A percentile compares a stretch with the other conserved stretches of the same genome.
phyloP scores from a whole-genome alignment of 2,329 filamentous ascomycete species.

The Herpotrichia juniperi region DNA sequence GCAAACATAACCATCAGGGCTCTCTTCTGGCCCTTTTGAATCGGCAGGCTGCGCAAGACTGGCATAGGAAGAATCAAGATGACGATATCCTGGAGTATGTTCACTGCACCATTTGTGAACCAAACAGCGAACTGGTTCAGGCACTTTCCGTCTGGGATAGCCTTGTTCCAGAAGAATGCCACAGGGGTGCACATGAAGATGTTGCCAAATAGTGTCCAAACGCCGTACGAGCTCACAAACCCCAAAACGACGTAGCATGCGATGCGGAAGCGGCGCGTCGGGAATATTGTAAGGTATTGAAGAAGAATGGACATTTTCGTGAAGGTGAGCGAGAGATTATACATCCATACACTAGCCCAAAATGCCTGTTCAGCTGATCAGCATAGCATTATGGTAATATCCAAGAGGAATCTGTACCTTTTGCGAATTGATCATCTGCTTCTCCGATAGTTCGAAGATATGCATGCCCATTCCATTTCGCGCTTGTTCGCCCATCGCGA shows the following conservation, averaged over 20 bases:
- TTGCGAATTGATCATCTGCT: conserved; percentile 24
- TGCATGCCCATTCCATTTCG: conserved; percentile 38
- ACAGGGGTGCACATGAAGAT: conserved; percentile 42
- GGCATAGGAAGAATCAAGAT: conserved; percentile 41
- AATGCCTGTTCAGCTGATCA: conserved; percentile 30
- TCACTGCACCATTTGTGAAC: conserved; percentile 38
- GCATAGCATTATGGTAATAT: neutral
- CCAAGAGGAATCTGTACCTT: conserved; percentile 22
- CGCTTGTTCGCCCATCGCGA: conserved; percentile 34
- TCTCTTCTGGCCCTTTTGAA: conserved; percentile 42
- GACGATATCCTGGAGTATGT: conserved; percentile 39
- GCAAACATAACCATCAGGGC: conserved; percentile 45
- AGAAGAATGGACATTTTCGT: conserved; percentile 43
- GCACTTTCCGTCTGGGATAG: conserved; percentile 30
- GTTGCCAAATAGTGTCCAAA: conserved; percentile 39
- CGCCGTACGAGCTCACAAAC: conserved; percentile 29
- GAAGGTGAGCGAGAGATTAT: conserved; percentile 38
- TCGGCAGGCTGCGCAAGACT: conserved; percentile 35
- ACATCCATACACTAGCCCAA: conserved; percentile 39
- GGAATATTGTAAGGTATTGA: conserved; percentile 41
- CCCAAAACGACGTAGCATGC: conserved; percentile 34
- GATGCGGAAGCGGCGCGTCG: conserved; percentile 30
- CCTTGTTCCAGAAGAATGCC: conserved; percentile 39
- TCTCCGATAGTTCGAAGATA: conserved; percentile 15
- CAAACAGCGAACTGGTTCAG: conserved; percentile 37